Conservation (phyloP, 23 red algal genomes). For the Cyanidioschyzon merolae region DNA sequence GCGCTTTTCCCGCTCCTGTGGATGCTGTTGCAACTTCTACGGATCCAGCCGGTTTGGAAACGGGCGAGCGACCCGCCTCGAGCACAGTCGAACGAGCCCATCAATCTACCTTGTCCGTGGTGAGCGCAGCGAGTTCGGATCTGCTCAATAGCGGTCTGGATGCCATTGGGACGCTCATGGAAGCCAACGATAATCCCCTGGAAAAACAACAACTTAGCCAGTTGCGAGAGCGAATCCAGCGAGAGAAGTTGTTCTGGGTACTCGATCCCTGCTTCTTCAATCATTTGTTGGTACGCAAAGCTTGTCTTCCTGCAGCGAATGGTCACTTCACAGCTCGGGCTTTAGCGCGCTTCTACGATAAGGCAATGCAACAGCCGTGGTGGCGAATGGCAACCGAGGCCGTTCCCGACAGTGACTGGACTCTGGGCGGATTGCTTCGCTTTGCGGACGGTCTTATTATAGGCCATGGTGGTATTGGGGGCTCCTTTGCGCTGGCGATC, state of each 20-base stretch:
- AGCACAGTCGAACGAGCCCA: neutral
- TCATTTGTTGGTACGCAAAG: constrained; percentile 39
- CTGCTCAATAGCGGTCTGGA: constrained; percentile 2
- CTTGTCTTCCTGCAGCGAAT: constrained; percentile 51
- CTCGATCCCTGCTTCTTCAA: constrained; percentile 55
- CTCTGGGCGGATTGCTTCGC: constrained; percentile 34
- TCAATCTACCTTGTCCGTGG: neutral
- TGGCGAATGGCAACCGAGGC: constrained; percentile 34
- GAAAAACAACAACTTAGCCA: neutral
- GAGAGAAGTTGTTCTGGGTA: constrained; percentile 18
- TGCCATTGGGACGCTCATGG: neutral
- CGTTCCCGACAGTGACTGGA: constrained; percentile 51
- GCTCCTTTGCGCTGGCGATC: constrained; percentile 57
- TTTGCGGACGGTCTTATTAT: constrained; percentile 25
- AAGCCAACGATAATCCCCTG: neutral
- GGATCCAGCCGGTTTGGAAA: neutral
- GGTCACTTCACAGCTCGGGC: constrained; percentile 69
- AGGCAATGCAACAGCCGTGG: constrained; percentile 36
- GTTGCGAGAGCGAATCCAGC: neutral
- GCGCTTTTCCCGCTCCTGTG: no score
- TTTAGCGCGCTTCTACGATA: constrained; percentile 39
- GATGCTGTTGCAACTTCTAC: no score
- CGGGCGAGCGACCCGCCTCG: neutral
- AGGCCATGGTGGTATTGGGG: constrained; percentile 62
- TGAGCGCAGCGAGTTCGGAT: neutral